phyloP scores from a whole-genome alignment of 108 stramenopile genomes.

The Cyclotella cryptica region DNA sequence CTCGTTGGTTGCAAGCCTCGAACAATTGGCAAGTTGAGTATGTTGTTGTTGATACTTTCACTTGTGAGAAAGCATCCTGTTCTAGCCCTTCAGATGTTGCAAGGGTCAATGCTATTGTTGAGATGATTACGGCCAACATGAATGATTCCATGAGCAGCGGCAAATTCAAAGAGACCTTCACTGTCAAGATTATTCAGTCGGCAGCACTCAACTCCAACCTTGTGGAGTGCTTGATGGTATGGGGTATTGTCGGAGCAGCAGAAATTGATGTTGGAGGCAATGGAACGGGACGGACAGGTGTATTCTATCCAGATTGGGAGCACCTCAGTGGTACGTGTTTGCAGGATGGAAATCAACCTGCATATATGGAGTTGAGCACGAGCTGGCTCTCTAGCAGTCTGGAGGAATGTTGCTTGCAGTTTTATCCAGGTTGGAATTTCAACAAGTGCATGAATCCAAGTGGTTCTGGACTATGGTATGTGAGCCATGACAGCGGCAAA shows the following conservation, averaged over 20 bases:
- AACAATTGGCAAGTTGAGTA: constrained; percentile 19
- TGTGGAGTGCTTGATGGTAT: constrained; percentile 10
- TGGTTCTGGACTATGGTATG: constrained; percentile 31
- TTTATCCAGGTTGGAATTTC: constrained; percentile 4
- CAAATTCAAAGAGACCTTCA: neutral
- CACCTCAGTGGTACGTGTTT: constrained; percentile 5
- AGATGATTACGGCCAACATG: neutral
- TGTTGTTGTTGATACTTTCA: constrained; percentile 13
- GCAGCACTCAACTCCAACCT: neutral
- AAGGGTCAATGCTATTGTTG: neutral
- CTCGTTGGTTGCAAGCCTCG: neutral
- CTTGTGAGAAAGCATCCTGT: constrained; percentile 8
- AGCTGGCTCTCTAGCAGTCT: constrained; percentile 11
- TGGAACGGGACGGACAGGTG: neutral
- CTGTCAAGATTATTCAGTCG: neutral
- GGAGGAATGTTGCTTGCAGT: constrained; percentile 9
- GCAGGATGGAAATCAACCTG: constrained; percentile 13
- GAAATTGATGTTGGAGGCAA: neutral
- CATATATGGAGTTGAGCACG: constrained; percentile 2
- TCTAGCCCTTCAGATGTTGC: neutral
- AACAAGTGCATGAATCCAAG: constrained; percentile 11
- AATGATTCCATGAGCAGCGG: neutral
- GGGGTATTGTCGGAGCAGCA: constrained; percentile 2
- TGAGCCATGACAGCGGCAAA: neutral
- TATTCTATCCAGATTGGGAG: constrained; percentile 14